These are phyloP conservation scores for Zoysia pacifica DNA, from an alignment of 176 grass and related monocot genomes.

Conservation along the genomic window DNA sequence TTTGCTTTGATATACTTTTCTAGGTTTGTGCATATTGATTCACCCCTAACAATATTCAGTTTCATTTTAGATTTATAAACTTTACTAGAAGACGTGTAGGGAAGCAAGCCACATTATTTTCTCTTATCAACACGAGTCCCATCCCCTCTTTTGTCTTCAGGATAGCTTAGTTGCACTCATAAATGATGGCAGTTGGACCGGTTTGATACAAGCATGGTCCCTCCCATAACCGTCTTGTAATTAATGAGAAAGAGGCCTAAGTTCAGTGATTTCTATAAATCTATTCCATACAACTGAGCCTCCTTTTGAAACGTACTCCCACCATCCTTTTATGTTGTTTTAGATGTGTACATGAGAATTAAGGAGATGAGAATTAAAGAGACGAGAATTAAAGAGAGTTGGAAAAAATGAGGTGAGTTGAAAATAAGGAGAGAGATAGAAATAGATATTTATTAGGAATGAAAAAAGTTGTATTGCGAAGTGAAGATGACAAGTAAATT, in stretches of 20 bases:
- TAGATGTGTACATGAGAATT: no score
- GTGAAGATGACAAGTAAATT: no score
- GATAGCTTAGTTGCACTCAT: neutral
- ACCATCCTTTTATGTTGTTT: no score
- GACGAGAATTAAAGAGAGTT: no score
- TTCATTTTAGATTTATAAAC: neutral
- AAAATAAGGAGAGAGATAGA: no score
- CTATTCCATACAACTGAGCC: slow-evolving; percentile 37
- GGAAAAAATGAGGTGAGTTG: no score
- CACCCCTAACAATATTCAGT: neutral
- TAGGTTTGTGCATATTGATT: neutral
- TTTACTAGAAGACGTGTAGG: neutral
- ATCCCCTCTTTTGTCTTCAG: neutral
- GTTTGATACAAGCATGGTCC: slow-evolving; percentile 30
- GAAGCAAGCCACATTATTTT: neutral
- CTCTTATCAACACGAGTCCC: slow-evolving; percentile 1
- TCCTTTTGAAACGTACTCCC: no score
- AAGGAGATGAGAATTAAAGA: no score
- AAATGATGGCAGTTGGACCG: slow-evolving; percentile 15
- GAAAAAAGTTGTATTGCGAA: no score
- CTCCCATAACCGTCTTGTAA: slow-evolving; percentile 27
- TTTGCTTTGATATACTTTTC: neutral
- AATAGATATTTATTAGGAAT: no score
- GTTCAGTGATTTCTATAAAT: neutral
- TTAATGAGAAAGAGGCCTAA: slow-evolving; percentile 31